These are phyloP conservation scores for Nephelium lappaceum DNA, from an alignment of 345 rosid genomes.

Conservation along the genomic window DNA sequence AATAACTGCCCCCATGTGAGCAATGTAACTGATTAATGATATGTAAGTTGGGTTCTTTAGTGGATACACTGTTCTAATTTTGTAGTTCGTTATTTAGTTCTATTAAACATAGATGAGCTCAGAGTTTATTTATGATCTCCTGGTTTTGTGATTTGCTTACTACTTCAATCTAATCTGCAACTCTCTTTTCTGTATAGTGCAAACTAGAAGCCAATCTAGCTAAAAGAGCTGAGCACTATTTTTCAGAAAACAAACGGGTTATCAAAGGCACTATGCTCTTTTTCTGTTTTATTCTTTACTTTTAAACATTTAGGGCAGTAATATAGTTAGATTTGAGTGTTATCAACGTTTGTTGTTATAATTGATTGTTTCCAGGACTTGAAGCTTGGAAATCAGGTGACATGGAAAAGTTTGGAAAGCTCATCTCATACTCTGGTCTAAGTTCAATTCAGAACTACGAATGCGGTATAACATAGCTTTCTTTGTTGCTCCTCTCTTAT, in stretches of 20 bases:
- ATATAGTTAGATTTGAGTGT: neutral
- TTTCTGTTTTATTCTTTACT: neutral
- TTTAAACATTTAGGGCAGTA: conserved; percentile 9
- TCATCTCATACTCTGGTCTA: conserved; percentile 85
- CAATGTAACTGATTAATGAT: neutral
- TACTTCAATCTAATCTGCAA: neutral
- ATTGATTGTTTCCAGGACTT: conserved; percentile 53
- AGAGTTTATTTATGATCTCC: neutral
- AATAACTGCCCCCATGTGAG: neutral
- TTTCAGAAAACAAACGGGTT: conserved; percentile 84
- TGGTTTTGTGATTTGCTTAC: neutral
- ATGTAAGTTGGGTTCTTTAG: neutral
- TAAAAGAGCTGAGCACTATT: conserved; percentile 88
- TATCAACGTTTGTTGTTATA: conserved; percentile 7
- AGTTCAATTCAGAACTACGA: conserved; percentile 91
- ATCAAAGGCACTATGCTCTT: conserved; percentile 50
- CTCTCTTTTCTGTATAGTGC: conserved; percentile 42
- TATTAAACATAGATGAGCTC: neutral
- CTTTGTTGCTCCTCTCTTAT: neutral
- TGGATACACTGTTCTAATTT: neutral
- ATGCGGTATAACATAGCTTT: conserved; percentile 56
- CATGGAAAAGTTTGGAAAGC: conserved; percentile 67
- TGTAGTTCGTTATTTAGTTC: neutral
- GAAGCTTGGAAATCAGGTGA: conserved; percentile 85
- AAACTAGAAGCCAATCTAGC: conserved; percentile 58